Evolutionary conservation across 768 basidiomycete species (phyloP), one percentile per base, ranked within the genome.

Genomic region (Piloderma croceum): DNA sequence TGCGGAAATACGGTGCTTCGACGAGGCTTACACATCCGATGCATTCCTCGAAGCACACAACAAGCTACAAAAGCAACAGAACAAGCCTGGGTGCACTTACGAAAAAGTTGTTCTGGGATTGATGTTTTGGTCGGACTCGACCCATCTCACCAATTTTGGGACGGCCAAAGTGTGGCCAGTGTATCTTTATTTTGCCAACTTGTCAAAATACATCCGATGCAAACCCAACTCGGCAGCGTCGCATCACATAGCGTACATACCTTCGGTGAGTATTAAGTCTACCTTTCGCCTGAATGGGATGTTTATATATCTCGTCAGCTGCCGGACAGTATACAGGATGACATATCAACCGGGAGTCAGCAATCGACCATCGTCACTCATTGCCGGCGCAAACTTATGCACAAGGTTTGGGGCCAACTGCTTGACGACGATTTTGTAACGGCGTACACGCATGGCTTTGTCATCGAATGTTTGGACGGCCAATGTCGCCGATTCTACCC

Each of bases 1-100:
- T 6, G 21, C 33, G 9, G 40, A 50, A 3, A 45, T 53, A 22
- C 35, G 44, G 1, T 13, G 59, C 0, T 52, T 53, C 10, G 51
- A 56, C 21, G 50, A 61, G 13, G 32, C 58, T 3, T 61, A 57
- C 34, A 52, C 47, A 0, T 58, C 57, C 0, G 46, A 53, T 23
- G 44, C 50, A 1, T 57, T 56, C 44, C 47, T 49, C 5, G 13
- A 31, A 1, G 55, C 52, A 12, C 46, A 50, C 6, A 31, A 53
- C 3, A 45, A 58, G 0, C 1, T 61, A 9, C 53, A 58, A 31
- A 46, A 53, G 7, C 44, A 48, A 15, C 38, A 32, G 3, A 7
- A 25, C 3, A 39, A 45, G 1, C 46, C 52, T 23, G 45, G 44
- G 12, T 57, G 57, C 39, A 24, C 38, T 1, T 23, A 57, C 3